A percentile compares a stretch with the other conserved stretches of the same genome.
Evolutionary conservation across 768 basidiomycete genomes (phyloP).

Genomic region (Amylocystis lapponica): DNA sequence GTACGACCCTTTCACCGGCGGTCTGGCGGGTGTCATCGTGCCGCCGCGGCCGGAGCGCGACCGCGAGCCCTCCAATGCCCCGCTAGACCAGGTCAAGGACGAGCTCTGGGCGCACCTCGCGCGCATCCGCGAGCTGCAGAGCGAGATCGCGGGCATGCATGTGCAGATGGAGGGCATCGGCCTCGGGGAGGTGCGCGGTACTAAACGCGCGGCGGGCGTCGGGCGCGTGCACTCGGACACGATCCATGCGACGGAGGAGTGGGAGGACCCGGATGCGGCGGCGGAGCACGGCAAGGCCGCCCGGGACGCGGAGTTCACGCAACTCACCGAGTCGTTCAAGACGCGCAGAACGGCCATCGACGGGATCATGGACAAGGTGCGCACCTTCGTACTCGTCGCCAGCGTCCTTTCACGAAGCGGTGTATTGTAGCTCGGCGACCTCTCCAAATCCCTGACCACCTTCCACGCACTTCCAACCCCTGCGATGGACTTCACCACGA

Average conservation of each 20-base stretch:
- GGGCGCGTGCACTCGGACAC: no score
- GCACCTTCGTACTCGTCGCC: no score
- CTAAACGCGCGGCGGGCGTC: constrained; percentile 12
- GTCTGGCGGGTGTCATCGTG: constrained; percentile 33
- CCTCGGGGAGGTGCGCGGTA: constrained; percentile 19
- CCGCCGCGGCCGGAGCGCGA: constrained; percentile 7
- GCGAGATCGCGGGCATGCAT: constrained; percentile 67
- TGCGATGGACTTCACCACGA: constrained; percentile 29
- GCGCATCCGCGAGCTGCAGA: constrained; percentile 65
- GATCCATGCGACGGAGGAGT: constrained; percentile 41
- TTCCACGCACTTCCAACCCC: constrained; percentile 42
- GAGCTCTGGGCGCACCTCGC: constrained; percentile 65
- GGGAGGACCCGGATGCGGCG: constrained; percentile 41
- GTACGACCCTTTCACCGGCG: constrained; percentile 46
- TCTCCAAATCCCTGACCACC: constrained; percentile 36
- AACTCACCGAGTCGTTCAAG: constrained; percentile 60
- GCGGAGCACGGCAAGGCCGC: constrained; percentile 43
- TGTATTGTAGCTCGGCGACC: constrained; percentile 47
- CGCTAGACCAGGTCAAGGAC: constrained; percentile 31
- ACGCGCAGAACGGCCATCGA: constrained; percentile 65
- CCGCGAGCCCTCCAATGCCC: constrained; percentile 5
- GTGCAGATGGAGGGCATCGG: constrained; percentile 70
- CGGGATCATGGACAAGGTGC: constrained; percentile 69
- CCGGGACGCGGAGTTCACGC: constrained; percentile 64
- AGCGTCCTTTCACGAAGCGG: no score